A percentile compares a stretch with the other conserved stretches of the same genome.
phyloP scores from a whole-genome alignment of 345 rosid species.

The Corymbia maculata region DNA sequence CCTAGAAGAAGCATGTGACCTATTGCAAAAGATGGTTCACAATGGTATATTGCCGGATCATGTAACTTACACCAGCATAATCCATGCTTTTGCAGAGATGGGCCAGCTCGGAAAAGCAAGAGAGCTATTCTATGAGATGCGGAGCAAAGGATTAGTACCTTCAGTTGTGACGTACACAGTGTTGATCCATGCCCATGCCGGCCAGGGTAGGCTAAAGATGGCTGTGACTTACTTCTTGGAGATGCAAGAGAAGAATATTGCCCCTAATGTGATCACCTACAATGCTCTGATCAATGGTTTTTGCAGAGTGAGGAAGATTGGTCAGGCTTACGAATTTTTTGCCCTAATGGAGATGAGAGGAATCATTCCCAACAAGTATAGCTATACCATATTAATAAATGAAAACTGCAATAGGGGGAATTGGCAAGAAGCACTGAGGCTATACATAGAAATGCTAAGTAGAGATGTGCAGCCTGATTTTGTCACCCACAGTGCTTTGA shows the following conservation, averaged over 20 bases:
- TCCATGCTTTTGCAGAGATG: slow-evolving; percentile 38
- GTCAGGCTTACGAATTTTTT: slow-evolving; percentile 42
- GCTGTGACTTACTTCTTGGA: slow-evolving; percentile 42
- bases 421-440: slow-evolving; percentile 53
- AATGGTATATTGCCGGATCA: slow-evolving; percentile 52
- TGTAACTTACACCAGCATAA: slow-evolving; percentile 54
- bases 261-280: slow-evolving; percentile 60
- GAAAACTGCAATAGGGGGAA: slow-evolving; percentile 32
- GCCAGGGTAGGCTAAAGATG: slow-evolving; percentile 33
- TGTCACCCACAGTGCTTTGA: slow-evolving; percentile 41
- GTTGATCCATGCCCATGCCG: slow-evolving; percentile 61
- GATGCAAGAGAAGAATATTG: slow-evolving; percentile 46
- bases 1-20: slow-evolving; percentile 30
- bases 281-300: slow-evolving; percentile 59
- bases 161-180: slow-evolving; percentile 62
- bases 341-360: slow-evolving; percentile 50
- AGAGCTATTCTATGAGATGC: slow-evolving; percentile 40
- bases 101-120: slow-evolving; percentile 42
- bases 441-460: slow-evolving; percentile 64
- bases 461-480: slow-evolving; percentile 49
- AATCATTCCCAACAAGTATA: slow-evolving; percentile 50
- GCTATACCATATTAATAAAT: slow-evolving; percentile 66
- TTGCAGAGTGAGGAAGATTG: slow-evolving; percentile 41
- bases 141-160: slow-evolving; percentile 36
- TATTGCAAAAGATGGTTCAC: slow-evolving; percentile 33